Evolutionary conservation across 148 eudicot genomes (phyloP).

Genomic region (Fallopia convolvulus): DNA sequence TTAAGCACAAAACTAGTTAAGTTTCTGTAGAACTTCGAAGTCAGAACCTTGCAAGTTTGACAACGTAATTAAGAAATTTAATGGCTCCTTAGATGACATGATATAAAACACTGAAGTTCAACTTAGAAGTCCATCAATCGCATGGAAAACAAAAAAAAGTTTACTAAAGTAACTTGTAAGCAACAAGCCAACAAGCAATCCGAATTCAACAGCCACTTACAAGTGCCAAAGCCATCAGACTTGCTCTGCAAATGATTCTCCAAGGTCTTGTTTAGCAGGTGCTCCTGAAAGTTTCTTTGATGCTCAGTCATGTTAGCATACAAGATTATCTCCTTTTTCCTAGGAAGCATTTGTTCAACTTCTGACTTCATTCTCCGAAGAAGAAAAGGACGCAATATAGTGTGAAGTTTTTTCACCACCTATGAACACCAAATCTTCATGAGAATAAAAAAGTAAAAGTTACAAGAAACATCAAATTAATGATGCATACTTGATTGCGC

Average conservation of each 20-base stretch:
- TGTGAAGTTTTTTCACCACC: conserved; percentile 95
- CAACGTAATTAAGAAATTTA: neutral
- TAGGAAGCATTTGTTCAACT: conserved; percentile 78
- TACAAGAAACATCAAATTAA: neutral
- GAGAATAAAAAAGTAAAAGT: neutral
- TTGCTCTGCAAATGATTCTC: conserved; percentile 53
- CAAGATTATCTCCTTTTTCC: conserved; percentile 88
- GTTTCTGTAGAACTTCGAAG: neutral
- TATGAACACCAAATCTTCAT: conserved; percentile 19
- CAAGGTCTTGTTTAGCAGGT: conserved; percentile 54
- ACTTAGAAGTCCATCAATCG: neutral
- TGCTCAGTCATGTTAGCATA: conserved; percentile 87
- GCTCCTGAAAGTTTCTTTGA: conserved; percentile 81
- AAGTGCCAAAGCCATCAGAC: conserved; percentile 1
- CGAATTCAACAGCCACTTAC: neutral
- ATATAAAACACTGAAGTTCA: neutral
- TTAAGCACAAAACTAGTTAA: neutral
- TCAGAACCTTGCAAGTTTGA: neutral
- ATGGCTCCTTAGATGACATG: neutral
- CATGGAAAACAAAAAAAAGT: neutral
- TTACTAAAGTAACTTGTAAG: neutral
- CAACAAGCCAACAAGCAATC: neutral
- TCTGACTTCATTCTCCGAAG: conserved; percentile 89
- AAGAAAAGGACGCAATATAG: conserved; percentile 88
- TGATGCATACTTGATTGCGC: conserved; percentile 51